Percentiles rank a stretch among this genome's conserved stretches.
Conservation (phyloP, 2,329 filamentous ascomycete species). For the Berkeleyomyces basicola region DNA sequence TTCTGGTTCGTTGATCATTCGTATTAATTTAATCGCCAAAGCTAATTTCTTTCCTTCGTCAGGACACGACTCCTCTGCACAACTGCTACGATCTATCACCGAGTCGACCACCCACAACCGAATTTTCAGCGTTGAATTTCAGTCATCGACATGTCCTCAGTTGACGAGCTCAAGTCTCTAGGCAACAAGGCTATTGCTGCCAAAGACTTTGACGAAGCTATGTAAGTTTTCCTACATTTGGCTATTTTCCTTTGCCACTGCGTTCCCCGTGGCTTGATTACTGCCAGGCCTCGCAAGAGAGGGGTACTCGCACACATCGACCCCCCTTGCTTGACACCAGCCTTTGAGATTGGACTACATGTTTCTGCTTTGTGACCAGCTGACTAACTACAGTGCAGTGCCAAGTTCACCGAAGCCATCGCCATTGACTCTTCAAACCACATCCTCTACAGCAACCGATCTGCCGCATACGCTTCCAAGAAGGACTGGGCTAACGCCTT, state of each 20-base stretch:
- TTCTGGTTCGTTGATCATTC: neutral
- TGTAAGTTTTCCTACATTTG: conserved; percentile 45
- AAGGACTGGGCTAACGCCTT: conserved; percentile 74
- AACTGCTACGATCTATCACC: neutral
- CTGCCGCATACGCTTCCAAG: conserved; percentile 73
- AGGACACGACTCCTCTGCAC: neutral
- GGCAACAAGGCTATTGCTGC: conserved; percentile 97
- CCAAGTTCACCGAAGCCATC: conserved; percentile 90
- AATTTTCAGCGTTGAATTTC: neutral
- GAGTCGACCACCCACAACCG: neutral
- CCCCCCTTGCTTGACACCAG: neutral
- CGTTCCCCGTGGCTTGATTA: neutral
- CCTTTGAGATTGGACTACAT: neutral
- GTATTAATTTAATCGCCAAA: neutral
- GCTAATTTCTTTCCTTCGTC: neutral
- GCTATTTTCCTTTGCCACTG: neutral
- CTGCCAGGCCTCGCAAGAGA: no score
- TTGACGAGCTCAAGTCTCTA: conserved; percentile 79
- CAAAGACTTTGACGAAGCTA: conserved; percentile 89
- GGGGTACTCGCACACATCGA: neutral
- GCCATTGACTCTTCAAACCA: conserved; percentile 77
- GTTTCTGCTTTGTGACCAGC: neutral
- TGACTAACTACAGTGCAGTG: conserved; percentile 32
- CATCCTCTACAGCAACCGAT: conserved; percentile 95
- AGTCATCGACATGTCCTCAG: conserved; percentile 34